Percentiles rank a stretch among this genome's conserved stretches.
Evolutionary conservation across 176 grass and related monocot species (phyloP).

Genomic region (Avena atlantica): DNA sequence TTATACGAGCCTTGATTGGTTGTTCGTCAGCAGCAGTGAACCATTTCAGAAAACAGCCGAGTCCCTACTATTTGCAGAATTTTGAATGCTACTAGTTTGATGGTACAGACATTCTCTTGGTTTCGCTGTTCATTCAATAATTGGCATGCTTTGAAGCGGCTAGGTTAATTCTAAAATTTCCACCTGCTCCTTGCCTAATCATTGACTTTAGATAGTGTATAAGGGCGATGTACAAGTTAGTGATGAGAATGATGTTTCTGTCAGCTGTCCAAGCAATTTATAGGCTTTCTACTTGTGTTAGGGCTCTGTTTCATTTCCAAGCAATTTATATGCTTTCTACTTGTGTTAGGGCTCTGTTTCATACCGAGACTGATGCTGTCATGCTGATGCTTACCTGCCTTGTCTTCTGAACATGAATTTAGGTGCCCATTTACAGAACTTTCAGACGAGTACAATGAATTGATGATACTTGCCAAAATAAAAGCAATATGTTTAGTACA

Average conservation of each 20-base stretch:
- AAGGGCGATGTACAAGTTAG: conserved; percentile 25
- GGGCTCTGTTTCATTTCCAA: conserved; percentile 12
- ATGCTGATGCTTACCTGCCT: conserved; percentile 30
- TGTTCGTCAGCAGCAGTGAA: neutral
- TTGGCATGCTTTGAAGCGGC: neutral
- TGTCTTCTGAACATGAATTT: conserved; percentile 34
- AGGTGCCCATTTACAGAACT: conserved; percentile 5
- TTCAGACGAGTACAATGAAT: neutral
- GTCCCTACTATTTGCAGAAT: neutral
- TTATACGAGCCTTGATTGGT: conserved; percentile 3
- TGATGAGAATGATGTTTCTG: conserved; percentile 28
- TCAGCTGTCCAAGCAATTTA: conserved; percentile 19
- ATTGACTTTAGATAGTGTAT: conserved; percentile 21
- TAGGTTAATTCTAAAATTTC: neutral
- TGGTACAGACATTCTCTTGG: neutral
- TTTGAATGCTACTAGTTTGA: conserved; percentile 11
- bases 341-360: conserved; percentile 28
- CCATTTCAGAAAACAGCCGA: conserved; percentile 9
- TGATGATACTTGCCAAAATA: neutral
- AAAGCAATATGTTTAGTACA: neutral
- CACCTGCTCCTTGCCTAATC: conserved; percentile 10
- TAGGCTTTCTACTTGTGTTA: conserved; percentile 22
- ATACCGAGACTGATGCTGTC: conserved; percentile 25
- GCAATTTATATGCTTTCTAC: conserved; percentile 26
- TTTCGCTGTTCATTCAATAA: neutral